Evolutionary conservation across 805 yeast species (phyloP), one percentile per base, ranked within the genome.

Genomic region (Brettanomyces sp.): DNA sequence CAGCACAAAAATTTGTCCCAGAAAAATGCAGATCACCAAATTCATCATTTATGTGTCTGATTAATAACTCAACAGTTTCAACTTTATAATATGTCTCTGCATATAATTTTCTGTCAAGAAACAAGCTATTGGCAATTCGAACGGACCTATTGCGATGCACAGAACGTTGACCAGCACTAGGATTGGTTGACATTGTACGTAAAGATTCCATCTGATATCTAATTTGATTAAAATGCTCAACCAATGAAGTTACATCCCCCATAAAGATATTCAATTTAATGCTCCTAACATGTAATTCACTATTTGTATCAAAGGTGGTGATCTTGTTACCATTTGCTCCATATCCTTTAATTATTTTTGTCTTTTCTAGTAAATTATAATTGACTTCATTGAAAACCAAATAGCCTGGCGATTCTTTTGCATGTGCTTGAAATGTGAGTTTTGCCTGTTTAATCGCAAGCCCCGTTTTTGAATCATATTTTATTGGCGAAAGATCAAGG

Each of bases 21-120:
- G 49, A 35, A 0, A 49, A 30, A n/a, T 33, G 39, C 1, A 68
- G 4, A 44, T 55, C 60, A 2, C 74, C 75, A 57, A 71, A 70
- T 12, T 49, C 43, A 1, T 52, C 49, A 23, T 55, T 52, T 1
- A 70, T 44, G 2, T 54, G 23, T 0, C 43, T n/a, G 1, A 67
- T 5, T 0, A 44, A 42, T 4, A 57, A 35, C 0, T 47, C 33
- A 1, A 63, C 5, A 0, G 43, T 25, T 11, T 54, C 53, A 12
- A 63, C 35, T 8, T 30, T 36, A 9, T 53, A 11, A 39, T 45
- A 55, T 24, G 42, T 42, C 11, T 47, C 43, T 8, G 59, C 34
- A 1, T 46, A 21, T 44, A 56, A 57, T 1, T 46, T 23, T 22
- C 42, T 46, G 8, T 49, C 53, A 14, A 56, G 45, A 36, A 62